Base-by-base conservation (phyloP, 1,284 basidiomycete species). In the Fereydounia khargensis region DNA sequence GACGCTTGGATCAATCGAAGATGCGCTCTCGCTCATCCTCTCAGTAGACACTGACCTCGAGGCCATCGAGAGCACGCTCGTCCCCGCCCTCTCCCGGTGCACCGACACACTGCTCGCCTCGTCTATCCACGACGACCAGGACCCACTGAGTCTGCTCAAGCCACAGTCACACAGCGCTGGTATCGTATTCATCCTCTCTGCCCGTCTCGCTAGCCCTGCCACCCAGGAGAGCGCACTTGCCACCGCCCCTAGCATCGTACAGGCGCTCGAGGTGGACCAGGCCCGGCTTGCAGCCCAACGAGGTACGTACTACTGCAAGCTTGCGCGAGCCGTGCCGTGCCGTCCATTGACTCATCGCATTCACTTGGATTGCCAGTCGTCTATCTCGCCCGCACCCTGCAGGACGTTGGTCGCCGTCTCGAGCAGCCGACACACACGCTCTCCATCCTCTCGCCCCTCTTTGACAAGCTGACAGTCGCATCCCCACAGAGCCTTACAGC, bases 151-250 rank as follows among this genome's bases (percentile, higher is more conserved):
- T 3, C 42, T 41, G 13, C 56, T 64, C 38, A 39, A 59, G 30
- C 63, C 63, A n/a, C 34, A 49, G 24, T 25, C 33, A 2, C 55
- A 63, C 39, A 48, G 55, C 14, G 18, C 59, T 4, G 51, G 56
- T 24, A 45, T 59, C 49, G 50, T 66, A 21, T 56, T 55, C 59
- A 49, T 66, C 39, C 55, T 66, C 35, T 47, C n/a, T n/a, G n/a
- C n/a, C n/a, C n/a, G n/a, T n/a, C n/a, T n/a, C n/a, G 40, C 50
- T 31, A 49, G 49, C 4, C 39, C 42, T 35, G 39, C 38, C 1
- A 47, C 38, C 7, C 47, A 54, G n/a, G n/a, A n/a, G n/a, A n/a
- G n/a, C n/a, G n/a, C n/a, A n/a, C n/a, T n/a, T n/a, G n/a, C n/a
- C n/a, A n/a, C n/a, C n/a, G n/a, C n/a, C n/a, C n/a, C n/a, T n/a